Percentiles rank a stretch among this genome's conserved stretches.
Evolutionary conservation across 371 early-diverging fungal species (phyloP).

Genomic region (Cladochytrium tenue): DNA sequence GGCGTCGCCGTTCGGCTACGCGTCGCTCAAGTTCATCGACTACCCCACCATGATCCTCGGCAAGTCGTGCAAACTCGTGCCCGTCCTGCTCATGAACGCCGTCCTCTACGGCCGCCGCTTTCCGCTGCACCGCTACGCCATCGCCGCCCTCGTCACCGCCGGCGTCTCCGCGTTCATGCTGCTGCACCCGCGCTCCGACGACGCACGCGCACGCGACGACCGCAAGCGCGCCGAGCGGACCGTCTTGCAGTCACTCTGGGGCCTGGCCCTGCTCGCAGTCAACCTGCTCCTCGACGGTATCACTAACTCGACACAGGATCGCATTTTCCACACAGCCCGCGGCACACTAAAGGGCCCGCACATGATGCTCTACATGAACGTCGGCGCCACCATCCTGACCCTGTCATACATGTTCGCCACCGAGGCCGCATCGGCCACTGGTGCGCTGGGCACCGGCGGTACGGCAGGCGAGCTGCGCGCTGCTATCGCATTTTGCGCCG

Average conservation of each 20-base stretch:
- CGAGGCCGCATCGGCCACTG: slow-evolving; percentile 54
- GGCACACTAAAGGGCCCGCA: slow-evolving; percentile 71
- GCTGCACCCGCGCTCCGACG: slow-evolving; percentile 56
- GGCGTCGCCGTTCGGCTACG: slow-evolving; percentile 93
- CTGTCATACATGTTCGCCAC: slow-evolving; percentile 70
- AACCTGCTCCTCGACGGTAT: slow-evolving; percentile 92
- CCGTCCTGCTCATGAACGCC: slow-evolving; percentile 93
- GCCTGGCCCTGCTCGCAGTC: slow-evolving; percentile 76
- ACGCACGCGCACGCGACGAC: slow-evolving; percentile 39
- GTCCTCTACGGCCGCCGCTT: slow-evolving; percentile 84
- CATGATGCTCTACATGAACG: slow-evolving; percentile 98
- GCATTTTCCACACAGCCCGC: slow-evolving; percentile 77
- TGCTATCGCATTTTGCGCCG: slow-evolving; percentile 75
- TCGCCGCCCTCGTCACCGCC: slow-evolving; percentile 80
- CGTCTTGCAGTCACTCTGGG: slow-evolving; percentile 64
- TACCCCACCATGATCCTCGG: slow-evolving; percentile 97
- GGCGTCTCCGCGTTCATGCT: slow-evolving; percentile 95
- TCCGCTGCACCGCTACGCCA: slow-evolving; percentile 79
- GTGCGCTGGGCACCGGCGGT: no score
- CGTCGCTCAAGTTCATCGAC: slow-evolving; percentile 88
- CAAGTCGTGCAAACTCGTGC: slow-evolving; percentile 96
- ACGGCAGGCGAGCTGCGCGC: slow-evolving; percentile 70
- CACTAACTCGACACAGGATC: slow-evolving; percentile 97
- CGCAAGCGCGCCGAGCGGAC: slow-evolving; percentile 8
- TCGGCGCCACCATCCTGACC: slow-evolving; percentile 74